Base-by-base conservation (phyloP, 83 land plant genomes). In the Picea engelmannii region DNA sequence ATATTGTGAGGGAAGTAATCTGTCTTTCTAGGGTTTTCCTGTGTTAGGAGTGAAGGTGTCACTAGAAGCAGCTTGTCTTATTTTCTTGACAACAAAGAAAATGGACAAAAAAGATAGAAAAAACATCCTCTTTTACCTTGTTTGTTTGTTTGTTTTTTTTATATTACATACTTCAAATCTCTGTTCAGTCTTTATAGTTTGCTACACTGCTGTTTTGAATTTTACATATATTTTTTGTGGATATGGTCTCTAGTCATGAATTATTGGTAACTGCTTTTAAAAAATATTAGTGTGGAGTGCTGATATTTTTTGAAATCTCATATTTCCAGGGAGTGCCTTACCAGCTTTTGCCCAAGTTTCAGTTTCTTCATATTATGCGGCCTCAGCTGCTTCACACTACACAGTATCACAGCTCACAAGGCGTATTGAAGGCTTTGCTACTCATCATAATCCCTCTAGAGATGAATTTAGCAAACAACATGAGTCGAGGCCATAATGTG, bases 351-450 rank as follows among this genome's bases (percentile, higher is more conserved):
- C 94, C 25, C 94, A 92, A 79, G 88, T 87, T 77, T 77, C 82
- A 47, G 91, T 92, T 74, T 85, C 91, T n/a, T 89, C 94, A 5
- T 92, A 90, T 85, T 92, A 90, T 85, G 88, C 92, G 66, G 83
- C 94, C 13, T 90, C 89, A 62, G 90, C 90, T 84, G 87, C 90
- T 11, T 92, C 94, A 23, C 87, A 88, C 78, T 88, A 92, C 84
- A 90, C 86, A 13, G 83, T 92, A 17, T 92, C 92, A 2, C 86
- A 81, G 69, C 74, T 90, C 35, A 92, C 94, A n/a, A 79, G 92
- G 64, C 66, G 81, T 8, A 77, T 92, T 52, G 94, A 92, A 83
- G 90, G 76, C 76, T 71, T 71, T 71, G 55, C 52, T 71, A 42
- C 76, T 44, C 76, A n/a, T 20, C 76, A 44, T 20, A 71, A 71